A percentile compares a stretch with the other conserved stretches of the same genome.
Evolutionary conservation across 257 asterid genomes (phyloP).

Genomic region (Datura wrightii): DNA sequence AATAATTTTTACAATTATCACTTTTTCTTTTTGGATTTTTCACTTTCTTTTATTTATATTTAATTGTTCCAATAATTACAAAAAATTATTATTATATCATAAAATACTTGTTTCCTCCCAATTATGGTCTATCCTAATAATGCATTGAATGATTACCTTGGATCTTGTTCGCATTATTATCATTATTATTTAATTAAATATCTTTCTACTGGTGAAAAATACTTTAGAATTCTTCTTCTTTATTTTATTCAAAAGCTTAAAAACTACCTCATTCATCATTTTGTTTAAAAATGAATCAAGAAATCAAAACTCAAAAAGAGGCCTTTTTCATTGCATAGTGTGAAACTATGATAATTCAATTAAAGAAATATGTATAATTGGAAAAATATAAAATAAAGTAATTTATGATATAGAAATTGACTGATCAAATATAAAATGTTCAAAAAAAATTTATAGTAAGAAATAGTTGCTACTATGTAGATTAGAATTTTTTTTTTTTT

Average conservation of each 20-base stretch:
- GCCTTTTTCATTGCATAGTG: too few species aligned
- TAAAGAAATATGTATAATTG: background rate
- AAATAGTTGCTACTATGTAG: background rate
- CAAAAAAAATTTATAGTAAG: background rate
- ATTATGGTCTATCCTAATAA: background rate
- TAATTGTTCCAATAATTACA: background rate
- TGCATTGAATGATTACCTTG: background rate
- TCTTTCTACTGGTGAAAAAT: background rate
- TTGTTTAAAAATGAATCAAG: background rate
- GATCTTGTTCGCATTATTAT: background rate
- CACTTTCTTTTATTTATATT: background rate
- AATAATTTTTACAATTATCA: background rate
- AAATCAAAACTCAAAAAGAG: background rate
- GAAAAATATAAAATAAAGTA: background rate
- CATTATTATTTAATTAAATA: background rate
- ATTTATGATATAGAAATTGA: background rate
- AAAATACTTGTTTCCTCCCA: background rate
- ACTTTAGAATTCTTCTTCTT: background rate
- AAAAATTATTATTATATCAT: background rate
- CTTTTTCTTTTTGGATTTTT: conserved; percentile 19
- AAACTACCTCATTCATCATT: background rate
- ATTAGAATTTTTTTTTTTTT: background rate
- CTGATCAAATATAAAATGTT: background rate
- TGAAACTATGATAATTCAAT: background rate
- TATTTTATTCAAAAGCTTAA: background rate